Evolutionary conservation across 331 rosid species (phyloP), one percentile per base, ranked within the genome.

Genomic region (Pyracantha coccinea): DNA sequence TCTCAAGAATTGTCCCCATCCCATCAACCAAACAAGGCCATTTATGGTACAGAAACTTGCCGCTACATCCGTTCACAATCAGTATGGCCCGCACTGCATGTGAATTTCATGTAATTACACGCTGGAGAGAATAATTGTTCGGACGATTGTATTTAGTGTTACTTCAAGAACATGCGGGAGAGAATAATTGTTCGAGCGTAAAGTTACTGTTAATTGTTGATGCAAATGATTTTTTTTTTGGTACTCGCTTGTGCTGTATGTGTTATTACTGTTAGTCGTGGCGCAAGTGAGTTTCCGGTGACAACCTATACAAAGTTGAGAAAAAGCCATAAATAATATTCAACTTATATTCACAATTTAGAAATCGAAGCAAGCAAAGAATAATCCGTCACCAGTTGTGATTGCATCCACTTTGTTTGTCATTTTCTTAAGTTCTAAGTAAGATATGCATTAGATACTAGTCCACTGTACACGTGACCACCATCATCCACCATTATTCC

Each of bases 391-490:
- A 69, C 62, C 61, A 59, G 68, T 63, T 63, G 45, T 63, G 24
- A 60, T 0, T 24, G 58, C 47, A 45, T 53, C 66, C 69, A 66
- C 73, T 78, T 80, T 47, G 32, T 15, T 60, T 71, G 83, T 71
- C 85, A 61, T 61, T 71, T 84, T 78, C 75, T 78, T 75, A 17
- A 50, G 32, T 57, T 57, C 4, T 28, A 75, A 79, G 73, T 50
- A 67, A 79, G 78, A 24, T 50, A 50, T 50, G 57, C 21, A 1
- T 50, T 50, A 2, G 19, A 33, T n/a, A 12, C 15, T 27, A 31
- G 21, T 45, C 72, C 58, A 16, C 35, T 2, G 1, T 38, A 4
- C 45, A 38, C 45, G 8, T 66, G 60, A 55, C 31, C 24, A 20
- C 20, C 71, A 65, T 29, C 68, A 38, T 3, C 68, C 68, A 1